phyloP scores from a whole-genome alignment of 768 basidiomycete species.

The Tylopilus felleus region DNA sequence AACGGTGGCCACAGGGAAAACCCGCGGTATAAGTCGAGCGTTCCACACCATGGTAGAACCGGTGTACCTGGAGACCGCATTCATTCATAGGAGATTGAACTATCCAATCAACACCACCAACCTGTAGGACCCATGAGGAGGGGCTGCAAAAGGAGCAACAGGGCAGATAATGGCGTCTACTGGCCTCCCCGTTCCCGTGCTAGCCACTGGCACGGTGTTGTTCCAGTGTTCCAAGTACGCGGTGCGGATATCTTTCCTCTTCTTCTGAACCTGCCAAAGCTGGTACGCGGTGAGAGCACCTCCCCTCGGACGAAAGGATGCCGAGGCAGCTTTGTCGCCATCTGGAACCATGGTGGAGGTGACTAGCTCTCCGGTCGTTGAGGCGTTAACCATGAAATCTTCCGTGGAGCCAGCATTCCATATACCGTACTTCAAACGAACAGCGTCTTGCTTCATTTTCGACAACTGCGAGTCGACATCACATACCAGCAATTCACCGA shows the following conservation, averaged over 20 bases:
- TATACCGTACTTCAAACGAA: slow-evolving; percentile 35
- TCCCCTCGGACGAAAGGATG: slow-evolving; percentile 25
- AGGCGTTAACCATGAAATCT: slow-evolving; percentile 42
- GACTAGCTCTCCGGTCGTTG: slow-evolving; percentile 52
- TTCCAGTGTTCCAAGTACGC: slow-evolving; percentile 65
- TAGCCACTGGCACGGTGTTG: slow-evolving; percentile 38
- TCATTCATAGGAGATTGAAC: background rate
- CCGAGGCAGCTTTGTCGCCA: slow-evolving; percentile 4
- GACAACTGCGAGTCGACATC: slow-evolving; percentile 7
- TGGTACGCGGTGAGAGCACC: slow-evolving; percentile 48
- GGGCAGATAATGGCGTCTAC: slow-evolving; percentile 75
- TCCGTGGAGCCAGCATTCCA: slow-evolving; percentile 46
- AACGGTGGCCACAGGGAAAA: slow-evolving; percentile 66
- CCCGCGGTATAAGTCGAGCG: slow-evolving; percentile 60
- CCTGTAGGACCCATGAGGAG: slow-evolving; percentile 60
- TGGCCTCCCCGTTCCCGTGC: slow-evolving; percentile 66
- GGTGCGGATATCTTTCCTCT: slow-evolving; percentile 43
- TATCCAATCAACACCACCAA: slow-evolving; percentile 27
- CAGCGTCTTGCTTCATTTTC: background rate
- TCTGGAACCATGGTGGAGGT: slow-evolving; percentile 45
- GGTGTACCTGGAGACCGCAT: slow-evolving; percentile 33
- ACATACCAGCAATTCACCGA: slow-evolving; percentile 42
- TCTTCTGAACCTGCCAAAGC: slow-evolving; percentile 65
- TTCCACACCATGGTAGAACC: slow-evolving; percentile 65
- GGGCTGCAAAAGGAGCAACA: slow-evolving; percentile 54